Percentiles rank a stretch among this genome's conserved stretches.
phyloP scores from a whole-genome alignment of 805 yeast species.

The Komagataella pseudopastoris region DNA sequence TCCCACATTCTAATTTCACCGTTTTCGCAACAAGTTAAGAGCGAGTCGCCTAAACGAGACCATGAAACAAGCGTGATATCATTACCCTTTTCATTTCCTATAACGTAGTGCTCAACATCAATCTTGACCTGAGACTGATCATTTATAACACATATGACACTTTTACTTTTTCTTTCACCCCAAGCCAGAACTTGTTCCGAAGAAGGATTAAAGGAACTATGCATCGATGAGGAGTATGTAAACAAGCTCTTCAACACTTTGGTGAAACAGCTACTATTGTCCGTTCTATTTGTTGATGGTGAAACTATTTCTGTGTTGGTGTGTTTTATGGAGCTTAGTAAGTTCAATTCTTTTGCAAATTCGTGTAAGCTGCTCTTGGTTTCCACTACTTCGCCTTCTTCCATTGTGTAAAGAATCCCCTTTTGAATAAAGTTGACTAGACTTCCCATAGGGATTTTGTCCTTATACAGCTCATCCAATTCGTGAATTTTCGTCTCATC shows the following conservation, averaged over 20 bases:
- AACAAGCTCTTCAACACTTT: conserved; percentile 23
- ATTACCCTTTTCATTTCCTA: conserved; percentile 4
- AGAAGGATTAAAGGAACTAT: conserved; percentile 45
- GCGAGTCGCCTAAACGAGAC: conserved; percentile 50
- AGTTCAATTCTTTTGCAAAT: conserved; percentile 1
- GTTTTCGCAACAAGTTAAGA: conserved; percentile 50
- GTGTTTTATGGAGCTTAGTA: conserved; percentile 20
- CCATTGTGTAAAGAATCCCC: conserved; percentile 69
- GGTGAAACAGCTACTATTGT: conserved; percentile 15
- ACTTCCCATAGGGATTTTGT: conserved; percentile 60
- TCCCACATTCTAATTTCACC: conserved; percentile 81
- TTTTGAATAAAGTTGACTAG: conserved; percentile 73
- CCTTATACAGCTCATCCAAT: conserved; percentile 36
- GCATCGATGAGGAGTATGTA: conserved; percentile 27
- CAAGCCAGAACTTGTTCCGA: conserved; percentile 32
- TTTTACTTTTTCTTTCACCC: conserved; percentile 25
- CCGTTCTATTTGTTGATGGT: not conserved
- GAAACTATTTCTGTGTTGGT: not conserved
- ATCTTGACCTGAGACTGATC: conserved; percentile 2
- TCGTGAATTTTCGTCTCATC: conserved; percentile 54
- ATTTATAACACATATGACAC: conserved; percentile 13
- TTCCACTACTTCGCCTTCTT: conserved; percentile 28
- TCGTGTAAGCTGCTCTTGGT: not conserved
- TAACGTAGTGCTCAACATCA: not conserved
- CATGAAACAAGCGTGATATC: conserved; percentile 28